phyloP scores from a whole-genome alignment of 2,329 filamentous ascomycete species.

The Rutstroemia sp. region DNA sequence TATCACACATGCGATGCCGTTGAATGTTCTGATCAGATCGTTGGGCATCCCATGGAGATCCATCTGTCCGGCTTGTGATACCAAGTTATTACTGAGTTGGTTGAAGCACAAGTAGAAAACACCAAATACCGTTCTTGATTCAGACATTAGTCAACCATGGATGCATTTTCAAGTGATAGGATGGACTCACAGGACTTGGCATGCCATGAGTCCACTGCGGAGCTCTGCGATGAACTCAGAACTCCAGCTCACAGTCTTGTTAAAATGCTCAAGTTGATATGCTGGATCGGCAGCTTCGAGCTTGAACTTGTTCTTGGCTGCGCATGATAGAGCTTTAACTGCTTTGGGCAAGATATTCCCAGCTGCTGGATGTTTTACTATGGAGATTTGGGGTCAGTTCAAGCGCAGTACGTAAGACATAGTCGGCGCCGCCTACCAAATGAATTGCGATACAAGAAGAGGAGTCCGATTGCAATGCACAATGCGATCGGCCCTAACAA shows the following conservation, averaged over 20 bases:
- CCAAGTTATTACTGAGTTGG: slow-evolving; percentile 61
- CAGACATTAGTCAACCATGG: background rate
- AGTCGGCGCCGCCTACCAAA: background rate
- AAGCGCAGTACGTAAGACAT: background rate
- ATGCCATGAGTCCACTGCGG: background rate
- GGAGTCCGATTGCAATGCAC: background rate
- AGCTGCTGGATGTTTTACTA: background rate
- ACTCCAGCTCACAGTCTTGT: background rate
- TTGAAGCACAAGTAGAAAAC: slow-evolving; percentile 24
- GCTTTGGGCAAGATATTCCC: background rate
- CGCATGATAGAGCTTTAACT: background rate
- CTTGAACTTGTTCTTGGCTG: background rate
- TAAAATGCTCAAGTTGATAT: background rate
- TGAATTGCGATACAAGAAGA: background rate
- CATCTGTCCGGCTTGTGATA: slow-evolving; percentile 52
- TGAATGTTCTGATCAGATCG: slow-evolving; percentile 53
- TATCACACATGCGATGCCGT: slow-evolving; percentile 53
- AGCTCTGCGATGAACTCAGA: background rate
- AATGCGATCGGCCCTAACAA: background rate
- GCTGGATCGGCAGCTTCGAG: background rate
- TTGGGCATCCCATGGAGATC: slow-evolving; percentile 46
- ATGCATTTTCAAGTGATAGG: background rate
- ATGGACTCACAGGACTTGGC: background rate
- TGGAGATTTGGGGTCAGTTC: background rate
- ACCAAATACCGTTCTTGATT: background rate